Base-by-base conservation (phyloP, 768 basidiomycete genomes). In the Kwoniella shandongensis region DNA sequence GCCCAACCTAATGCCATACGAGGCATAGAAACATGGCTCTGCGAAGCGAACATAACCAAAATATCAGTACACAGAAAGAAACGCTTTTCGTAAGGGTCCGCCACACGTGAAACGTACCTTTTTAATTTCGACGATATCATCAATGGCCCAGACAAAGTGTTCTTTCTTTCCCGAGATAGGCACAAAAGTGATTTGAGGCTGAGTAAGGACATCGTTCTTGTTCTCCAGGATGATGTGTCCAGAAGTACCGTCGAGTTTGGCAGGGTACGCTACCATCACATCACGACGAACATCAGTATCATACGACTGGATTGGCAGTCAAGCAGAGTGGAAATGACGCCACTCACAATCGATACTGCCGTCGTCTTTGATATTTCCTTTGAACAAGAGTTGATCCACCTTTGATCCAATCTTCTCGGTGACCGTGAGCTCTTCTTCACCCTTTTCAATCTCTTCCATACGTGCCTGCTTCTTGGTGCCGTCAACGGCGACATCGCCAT, bases 1-100 rank as follows among this genome's bases (percentile, higher is more conserved):
- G 71, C 77, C 76, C 76, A 79, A 0, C 77, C 78, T 23, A 79
- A 74, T 1, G 75, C 74, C 8, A 75, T 65, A 15, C 79, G 73
- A 3, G 75, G 66, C 61, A 78, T 73, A 27, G 74, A 74, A 27
- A 79, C 74, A 40, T 78, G 76, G 22, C 63, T 58, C 74, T 78
- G 36, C 35, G 44, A 17, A 17, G 2, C n/a, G 40, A 22, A 26
- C 15, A 44, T 8, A 27, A 13, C 20, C 15, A 23, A 13, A 27
- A 15, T 18, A 20, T 36, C 10, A 51, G 49, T 17, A 39, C 23
- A 20, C 35, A 13, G 12, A 44, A n/a, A 47, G 6, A 12, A 29
- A 32, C 13, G 13, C 32, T 13, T 32, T 32, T 6, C 32, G 7
- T 13, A 32, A 32, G n/a, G n/a, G n/a, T n/a, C n/a, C n/a, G n/a